Evolutionary conservation across 1,139 yeast genomes (phyloP).

Genomic region (Chernovozyma sophiae-reginae): DNA sequence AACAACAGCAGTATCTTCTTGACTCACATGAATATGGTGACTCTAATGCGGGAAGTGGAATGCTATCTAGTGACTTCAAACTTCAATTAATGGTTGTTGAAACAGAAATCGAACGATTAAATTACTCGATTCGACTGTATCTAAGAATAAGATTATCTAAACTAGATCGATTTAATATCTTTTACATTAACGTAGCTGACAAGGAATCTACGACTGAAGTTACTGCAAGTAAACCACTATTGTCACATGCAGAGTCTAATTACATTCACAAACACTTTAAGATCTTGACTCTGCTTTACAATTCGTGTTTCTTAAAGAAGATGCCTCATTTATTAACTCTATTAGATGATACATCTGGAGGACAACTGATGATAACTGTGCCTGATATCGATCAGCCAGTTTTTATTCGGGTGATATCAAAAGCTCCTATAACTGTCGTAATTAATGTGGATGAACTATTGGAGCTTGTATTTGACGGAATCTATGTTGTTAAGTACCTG

Average conservation of each 20-base stretch:
- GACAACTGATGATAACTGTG: slow-evolving; percentile 69
- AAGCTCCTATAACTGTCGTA: slow-evolving; percentile 21
- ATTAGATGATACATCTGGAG: slow-evolving; percentile 75
- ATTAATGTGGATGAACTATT: slow-evolving; percentile 52
- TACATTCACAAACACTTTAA: slow-evolving; percentile 64
- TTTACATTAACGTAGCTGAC: slow-evolving; percentile 35
- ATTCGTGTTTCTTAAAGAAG: slow-evolving; percentile 59
- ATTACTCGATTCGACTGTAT: slow-evolving; percentile 74
- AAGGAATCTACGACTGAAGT: slow-evolving; percentile 12
- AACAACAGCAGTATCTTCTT: slow-evolving; percentile 71
- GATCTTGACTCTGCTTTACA: slow-evolving; percentile 62
- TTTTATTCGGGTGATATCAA: slow-evolving; percentile 54
- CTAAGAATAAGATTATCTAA: slow-evolving; percentile 72
- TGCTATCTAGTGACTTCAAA: slow-evolving; percentile 60
- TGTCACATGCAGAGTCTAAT: slow-evolving; percentile 58
- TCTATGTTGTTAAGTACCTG: slow-evolving; percentile 71
- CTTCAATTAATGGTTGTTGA: slow-evolving; percentile 80
- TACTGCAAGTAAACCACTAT: slow-evolving; percentile 19
- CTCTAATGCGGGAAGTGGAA: slow-evolving; percentile 34
- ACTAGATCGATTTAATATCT: slow-evolving; percentile 65
- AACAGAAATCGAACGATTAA: slow-evolving; percentile 84
- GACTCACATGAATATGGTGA: slow-evolving; percentile 51
- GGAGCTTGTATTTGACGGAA: slow-evolving; percentile 60
- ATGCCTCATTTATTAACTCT: slow-evolving; percentile 67
- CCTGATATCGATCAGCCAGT: slow-evolving; percentile 79